Conservation (phyloP, 768 basidiomycete species). For the Ramaria sp. region DNA sequence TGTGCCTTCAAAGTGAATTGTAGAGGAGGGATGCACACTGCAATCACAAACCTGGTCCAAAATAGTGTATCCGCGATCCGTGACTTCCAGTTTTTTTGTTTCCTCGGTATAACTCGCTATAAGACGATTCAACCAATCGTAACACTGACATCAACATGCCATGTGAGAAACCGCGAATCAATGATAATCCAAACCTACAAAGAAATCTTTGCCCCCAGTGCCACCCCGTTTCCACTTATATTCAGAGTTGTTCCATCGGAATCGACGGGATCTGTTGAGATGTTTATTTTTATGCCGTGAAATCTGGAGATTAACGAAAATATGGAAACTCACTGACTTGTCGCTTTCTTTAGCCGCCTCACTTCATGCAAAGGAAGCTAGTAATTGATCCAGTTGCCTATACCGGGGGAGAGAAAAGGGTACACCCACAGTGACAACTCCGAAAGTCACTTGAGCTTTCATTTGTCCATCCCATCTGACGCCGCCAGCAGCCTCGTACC, state of each 20-base stretch:
- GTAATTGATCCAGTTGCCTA: not conserved
- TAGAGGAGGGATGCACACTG: not conserved
- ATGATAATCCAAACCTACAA: slow-evolving; percentile 25
- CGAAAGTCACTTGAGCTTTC: slow-evolving; percentile 38
- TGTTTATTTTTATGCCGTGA: not conserved
- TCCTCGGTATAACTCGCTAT: slow-evolving; percentile 4
- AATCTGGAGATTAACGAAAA: not conserved
- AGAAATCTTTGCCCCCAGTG: slow-evolving; percentile 23
- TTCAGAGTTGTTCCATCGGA: slow-evolving; percentile 36
- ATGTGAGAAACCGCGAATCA: not conserved
- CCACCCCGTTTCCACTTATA: slow-evolving; percentile 50
- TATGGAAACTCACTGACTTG: slow-evolving; percentile 34
- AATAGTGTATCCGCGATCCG: slow-evolving; percentile 1
- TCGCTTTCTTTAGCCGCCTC: slow-evolving; percentile 36
- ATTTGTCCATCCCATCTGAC: slow-evolving; percentile 41
- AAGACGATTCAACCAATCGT: slow-evolving; percentile 6
- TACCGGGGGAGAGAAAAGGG: not conserved
- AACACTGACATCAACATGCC: not conserved
- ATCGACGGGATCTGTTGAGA: slow-evolving; percentile 37
- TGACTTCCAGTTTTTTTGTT: not conserved
- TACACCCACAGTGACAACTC: slow-evolving; percentile 31
- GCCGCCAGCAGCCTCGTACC: slow-evolving; percentile 43
- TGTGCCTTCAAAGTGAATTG: not conserved
- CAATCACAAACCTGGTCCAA: not conserved
- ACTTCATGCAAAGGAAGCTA: slow-evolving; percentile 37